phyloP scores from a whole-genome alignment of 2,329 filamentous ascomycete genomes.

The Alternaria triticimaculans region DNA sequence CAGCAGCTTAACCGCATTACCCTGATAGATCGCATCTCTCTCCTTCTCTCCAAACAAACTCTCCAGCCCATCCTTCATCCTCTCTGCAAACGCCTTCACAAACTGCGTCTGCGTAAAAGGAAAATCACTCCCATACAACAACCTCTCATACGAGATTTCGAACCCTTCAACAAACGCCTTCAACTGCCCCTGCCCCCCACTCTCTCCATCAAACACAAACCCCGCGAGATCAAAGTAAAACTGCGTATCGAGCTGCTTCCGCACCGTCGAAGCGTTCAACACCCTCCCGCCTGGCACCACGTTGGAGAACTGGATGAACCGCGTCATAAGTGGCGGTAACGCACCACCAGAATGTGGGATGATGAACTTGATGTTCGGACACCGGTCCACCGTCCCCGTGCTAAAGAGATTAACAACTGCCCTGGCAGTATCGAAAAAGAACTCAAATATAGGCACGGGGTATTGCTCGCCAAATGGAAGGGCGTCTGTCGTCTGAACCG shows the following conservation, averaged over 20 bases:
- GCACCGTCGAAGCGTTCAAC: slow-evolving; percentile 35
- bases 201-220: slow-evolving; percentile 52
- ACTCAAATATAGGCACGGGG: slow-evolving; percentile 57
- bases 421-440: slow-evolving; percentile 62
- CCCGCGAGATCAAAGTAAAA: slow-evolving; percentile 63
- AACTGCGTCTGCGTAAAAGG: slow-evolving; percentile 55
- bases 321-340: slow-evolving; percentile 54
- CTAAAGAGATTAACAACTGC: slow-evolving; percentile 58
- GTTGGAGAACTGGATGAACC: slow-evolving; percentile 51
- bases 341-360: slow-evolving; percentile 58
- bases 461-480: slow-evolving; percentile 48
- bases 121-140: slow-evolving; percentile 63
- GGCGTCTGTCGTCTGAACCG: slow-evolving; percentile 30
- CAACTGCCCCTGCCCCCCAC: slow-evolving; percentile 52
- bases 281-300: slow-evolving; percentile 47
- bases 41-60: slow-evolving; percentile 46
- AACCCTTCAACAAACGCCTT: slow-evolving; percentile 55
- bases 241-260: slow-evolving; percentile 45
- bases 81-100: slow-evolving; percentile 47
- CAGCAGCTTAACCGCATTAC: slow-evolving; percentile 49
- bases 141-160: slow-evolving; percentile 43
- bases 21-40: slow-evolving; percentile 47
- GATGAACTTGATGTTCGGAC: slow-evolving; percentile 57
- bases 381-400: slow-evolving; percentile 54
- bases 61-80: slow-evolving; percentile 53